These are phyloP conservation scores for Fusarium nelsonii DNA, from an alignment of 2,329 filamentous ascomycete species.

Conservation along the genomic window DNA sequence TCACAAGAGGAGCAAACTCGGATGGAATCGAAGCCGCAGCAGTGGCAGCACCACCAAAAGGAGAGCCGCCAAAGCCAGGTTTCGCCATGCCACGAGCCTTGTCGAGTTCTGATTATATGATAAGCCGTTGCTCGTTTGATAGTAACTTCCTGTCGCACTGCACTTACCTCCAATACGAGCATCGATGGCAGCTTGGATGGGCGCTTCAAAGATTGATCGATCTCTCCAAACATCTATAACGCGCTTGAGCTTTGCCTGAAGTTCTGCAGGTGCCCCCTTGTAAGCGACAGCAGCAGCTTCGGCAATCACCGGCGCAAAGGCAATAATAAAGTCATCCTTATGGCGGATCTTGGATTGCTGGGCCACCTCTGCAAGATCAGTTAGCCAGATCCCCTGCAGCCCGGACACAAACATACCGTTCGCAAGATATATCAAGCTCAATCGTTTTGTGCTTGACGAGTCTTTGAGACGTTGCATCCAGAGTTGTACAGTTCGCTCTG, in stretches of 20 bases:
- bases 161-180: constrained; percentile 77
- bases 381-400: background rate
- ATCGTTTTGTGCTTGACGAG: constrained; percentile 83
- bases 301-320: constrained; percentile 91
- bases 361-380: constrained; percentile 78
- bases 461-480: constrained; percentile 94
- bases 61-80: constrained; percentile 67
- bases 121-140: constrained; percentile 27
- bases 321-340: constrained; percentile 91
- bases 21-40: constrained; percentile 72
- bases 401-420: constrained; percentile 74
- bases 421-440: constrained; percentile 93
- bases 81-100: constrained; percentile 68
- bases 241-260: constrained; percentile 87
- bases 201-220: constrained; percentile 82
- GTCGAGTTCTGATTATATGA: constrained; percentile 67
- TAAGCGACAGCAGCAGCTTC: constrained; percentile 94
- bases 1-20: constrained; percentile 81
- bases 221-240: constrained; percentile 97
- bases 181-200: constrained; percentile 86
- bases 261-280: constrained; percentile 85
- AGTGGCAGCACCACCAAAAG: constrained; percentile 69
- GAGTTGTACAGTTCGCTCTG: constrained; percentile 89
- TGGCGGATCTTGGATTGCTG: constrained; percentile 95
- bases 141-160: background rate